These are phyloP conservation scores for Talaromyces trachyspermus DNA, from an alignment of 495 filamentous ascomycete genomes.

Conservation along the genomic window DNA sequence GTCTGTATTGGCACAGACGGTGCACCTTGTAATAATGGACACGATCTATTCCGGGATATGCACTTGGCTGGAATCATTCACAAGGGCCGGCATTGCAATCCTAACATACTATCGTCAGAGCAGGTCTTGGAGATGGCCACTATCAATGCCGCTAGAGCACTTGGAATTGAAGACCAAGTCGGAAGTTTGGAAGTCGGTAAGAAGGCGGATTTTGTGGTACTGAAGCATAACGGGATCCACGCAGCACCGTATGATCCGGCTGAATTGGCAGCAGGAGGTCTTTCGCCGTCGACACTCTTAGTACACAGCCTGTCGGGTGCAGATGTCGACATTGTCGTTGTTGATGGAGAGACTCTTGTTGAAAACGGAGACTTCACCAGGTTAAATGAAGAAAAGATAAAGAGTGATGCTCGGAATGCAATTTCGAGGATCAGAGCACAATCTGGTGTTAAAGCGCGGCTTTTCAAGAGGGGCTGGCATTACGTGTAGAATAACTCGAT, in stretches of 20 bases:
- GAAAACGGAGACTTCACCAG: conserved; percentile 26
- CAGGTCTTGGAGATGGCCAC: conserved; percentile 46
- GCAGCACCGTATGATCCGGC: conserved; percentile 21
- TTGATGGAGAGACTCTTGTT: conserved; percentile 39
- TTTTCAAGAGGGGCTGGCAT: no score
- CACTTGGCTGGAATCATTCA: conserved; percentile 45
- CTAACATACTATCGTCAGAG: conserved; percentile 39
- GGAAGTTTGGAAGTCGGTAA: conserved; percentile 48
- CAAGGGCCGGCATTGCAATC: conserved; percentile 38
- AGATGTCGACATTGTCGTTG: conserved; percentile 42
- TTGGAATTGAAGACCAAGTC: conserved; percentile 36
- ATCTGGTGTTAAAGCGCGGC: no score
- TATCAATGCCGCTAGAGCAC: conserved; percentile 43
- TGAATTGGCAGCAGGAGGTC: neutral
- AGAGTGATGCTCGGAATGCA: no score
- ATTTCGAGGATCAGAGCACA: no score
- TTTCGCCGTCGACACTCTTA: conserved; percentile 37
- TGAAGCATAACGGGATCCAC: conserved; percentile 32
- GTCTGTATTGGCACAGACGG: conserved; percentile 42
- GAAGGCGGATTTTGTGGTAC: conserved; percentile 47
- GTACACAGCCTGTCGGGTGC: conserved; percentile 42
- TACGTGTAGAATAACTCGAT: no score
- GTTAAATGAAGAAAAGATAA: no score
- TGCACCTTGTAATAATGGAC: conserved; percentile 45
- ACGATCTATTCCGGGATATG: conserved; percentile 45